Conservation (phyloP, 2,329 filamentous ascomycete species). For the Colletotrichum tanaceti region DNA sequence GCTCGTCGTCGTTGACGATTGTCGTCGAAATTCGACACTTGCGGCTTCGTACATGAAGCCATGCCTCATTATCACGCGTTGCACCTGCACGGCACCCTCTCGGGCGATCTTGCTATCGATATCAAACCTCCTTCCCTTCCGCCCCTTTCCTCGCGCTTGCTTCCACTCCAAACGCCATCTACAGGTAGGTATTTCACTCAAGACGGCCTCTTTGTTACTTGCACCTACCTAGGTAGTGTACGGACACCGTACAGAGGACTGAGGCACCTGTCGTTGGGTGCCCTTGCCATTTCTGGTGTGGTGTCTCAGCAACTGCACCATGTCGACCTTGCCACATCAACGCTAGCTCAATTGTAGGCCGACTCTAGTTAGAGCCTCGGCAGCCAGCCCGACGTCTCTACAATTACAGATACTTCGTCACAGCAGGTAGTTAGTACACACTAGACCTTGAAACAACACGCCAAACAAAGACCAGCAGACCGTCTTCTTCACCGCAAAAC, state of each 20-base stretch:
- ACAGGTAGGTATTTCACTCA: too few species aligned
- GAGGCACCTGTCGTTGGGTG: conserved; percentile 4
- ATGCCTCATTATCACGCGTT: conserved; percentile 27
- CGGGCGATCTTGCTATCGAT: conserved; percentile 25
- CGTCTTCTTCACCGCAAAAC: conserved; percentile 35
- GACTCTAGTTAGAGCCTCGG: conserved; percentile 18
- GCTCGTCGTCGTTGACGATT: neutral
- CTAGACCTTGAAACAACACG: conserved; percentile 5
- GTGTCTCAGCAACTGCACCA: conserved; percentile 14
- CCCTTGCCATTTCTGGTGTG: conserved; percentile 6
- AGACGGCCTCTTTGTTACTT: conserved; percentile 35
- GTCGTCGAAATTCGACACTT: conserved; percentile 4
- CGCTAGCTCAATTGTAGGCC: conserved; percentile 21
- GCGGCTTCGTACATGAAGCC: conserved; percentile 32
- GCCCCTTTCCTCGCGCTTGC: conserved; percentile 11
- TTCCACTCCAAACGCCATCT: conserved; percentile 5
- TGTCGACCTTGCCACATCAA: conserved; percentile 26
- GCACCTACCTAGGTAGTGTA: neutral
- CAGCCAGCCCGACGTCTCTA: conserved; percentile 6
- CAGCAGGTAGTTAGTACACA: too few species aligned
- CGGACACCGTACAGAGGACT: neutral
- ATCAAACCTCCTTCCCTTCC: neutral
- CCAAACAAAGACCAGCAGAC: conserved; percentile 24
- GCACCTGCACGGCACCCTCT: conserved; percentile 16
- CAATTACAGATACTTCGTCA: neutral